Base-by-base conservation (phyloP, 2,329 filamentous ascomycete species). In the Emericellopsis cladophorae region DNA sequence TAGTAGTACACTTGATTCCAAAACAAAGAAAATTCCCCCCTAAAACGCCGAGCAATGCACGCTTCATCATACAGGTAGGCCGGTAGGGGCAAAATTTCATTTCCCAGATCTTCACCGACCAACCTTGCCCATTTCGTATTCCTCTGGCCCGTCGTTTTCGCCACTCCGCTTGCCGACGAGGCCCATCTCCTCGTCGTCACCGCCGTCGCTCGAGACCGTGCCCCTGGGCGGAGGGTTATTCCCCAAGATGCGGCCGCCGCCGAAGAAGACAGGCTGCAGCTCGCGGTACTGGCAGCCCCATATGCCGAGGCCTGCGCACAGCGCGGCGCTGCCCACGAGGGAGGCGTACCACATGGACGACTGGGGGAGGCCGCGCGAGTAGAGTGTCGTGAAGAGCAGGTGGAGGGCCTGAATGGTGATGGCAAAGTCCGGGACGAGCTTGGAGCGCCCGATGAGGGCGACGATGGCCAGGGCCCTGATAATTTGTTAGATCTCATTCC, bases 231-330 rank as follows among this genome's bases (percentile, higher is more conserved):
- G 21, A 29, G 49, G 44, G 42, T 49, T 47, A 14, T 53, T 49
- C n/a, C 55, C 54, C 36, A 62, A 55, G 31, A 59, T 60, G 7
- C 59, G 56, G 8, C 59, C 67, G 3, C 81, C 81, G 16, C 87
- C 87, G 55, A 96, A 95, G 44, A 76, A 81, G 51, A 96, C 93
- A 10, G 92, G 90, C 53, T 79, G 74, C 42, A 98, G 65, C 62
- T 98, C 92, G 45, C 90, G 74, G 70, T 88, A 93, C 54, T 81
- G 86, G 57, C 90, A 96, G 4, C 81, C 85, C 85, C 90, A 96
- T 31, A 93, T 81, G 4, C 86, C 89, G 2, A 92, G 66, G 37
- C 68, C 75, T 8, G 72, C 60, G 24, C 65, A 64, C 4, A 68
- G 42, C 4, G 58, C 61, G 33, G 65, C 62, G 2, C 72, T 74